Conservation (phyloP, 2,329 filamentous ascomycete species). For the Hypomyces rosellus region DNA sequence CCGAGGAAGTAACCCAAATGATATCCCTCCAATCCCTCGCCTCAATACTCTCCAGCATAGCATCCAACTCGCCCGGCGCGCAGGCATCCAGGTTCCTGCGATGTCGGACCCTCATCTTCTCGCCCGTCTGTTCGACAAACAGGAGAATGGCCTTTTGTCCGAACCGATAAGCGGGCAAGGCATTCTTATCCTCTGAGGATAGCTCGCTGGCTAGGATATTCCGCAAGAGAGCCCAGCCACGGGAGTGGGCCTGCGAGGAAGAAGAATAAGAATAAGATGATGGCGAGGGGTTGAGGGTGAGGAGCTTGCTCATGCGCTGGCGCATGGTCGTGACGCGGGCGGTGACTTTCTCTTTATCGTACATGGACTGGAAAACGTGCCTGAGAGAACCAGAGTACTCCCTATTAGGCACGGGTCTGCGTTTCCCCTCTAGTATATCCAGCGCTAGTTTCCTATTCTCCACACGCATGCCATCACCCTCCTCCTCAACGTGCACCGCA, state of each 20-base stretch:
- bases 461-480: not conserved
- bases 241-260: not conserved
- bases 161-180: not conserved
- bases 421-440: not conserved
- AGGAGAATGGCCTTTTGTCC: not conserved
- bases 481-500: not conserved
- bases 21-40: slow-evolving; percentile 19
- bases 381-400: not conserved
- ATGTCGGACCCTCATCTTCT: not conserved
- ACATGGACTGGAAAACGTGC: not conserved
- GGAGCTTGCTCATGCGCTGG: not conserved
- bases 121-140: not conserved
- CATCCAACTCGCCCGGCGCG: slow-evolving; percentile 10
- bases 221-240: slow-evolving; percentile 1
- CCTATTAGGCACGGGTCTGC: not conserved
- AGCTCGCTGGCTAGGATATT: not conserved
- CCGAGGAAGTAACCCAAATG: slow-evolving; percentile 18
- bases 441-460: not conserved
- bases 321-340: not conserved
- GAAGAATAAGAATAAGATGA: too few relatives aligned
- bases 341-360: not conserved
- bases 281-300: not conserved
- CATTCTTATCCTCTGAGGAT: not conserved
- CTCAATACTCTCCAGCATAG: slow-evolving; percentile 14
- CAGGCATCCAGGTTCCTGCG: slow-evolving; percentile 11